Evolutionary conservation across 192 early-diverging fungal species (phyloP).

Genomic region (Polychytrium aggregatum): DNA sequence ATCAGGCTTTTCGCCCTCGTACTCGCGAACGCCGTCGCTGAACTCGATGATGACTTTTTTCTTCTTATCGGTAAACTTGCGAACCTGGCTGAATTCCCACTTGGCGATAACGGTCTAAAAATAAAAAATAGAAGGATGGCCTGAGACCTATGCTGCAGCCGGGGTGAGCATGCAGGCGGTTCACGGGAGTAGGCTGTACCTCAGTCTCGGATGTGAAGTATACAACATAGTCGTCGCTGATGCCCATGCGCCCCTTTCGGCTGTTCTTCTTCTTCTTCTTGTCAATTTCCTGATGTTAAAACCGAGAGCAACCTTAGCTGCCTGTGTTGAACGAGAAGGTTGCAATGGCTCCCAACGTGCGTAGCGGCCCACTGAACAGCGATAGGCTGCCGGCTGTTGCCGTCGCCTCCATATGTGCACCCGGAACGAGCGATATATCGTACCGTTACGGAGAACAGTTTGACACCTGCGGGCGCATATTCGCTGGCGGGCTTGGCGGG

Average conservation of each 20-base stretch:
- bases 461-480: too few species aligned
- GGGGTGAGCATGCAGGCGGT: too few species aligned
- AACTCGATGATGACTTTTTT: constrained; percentile 35
- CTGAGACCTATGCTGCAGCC: too few species aligned
- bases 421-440: too few species aligned
- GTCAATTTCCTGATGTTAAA: constrained; percentile 30
- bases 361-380: too few species aligned
- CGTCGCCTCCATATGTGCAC: too few species aligned
- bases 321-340: too few species aligned
- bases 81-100: constrained; percentile 25
- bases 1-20: constrained; percentile 39
- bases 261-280: constrained; percentile 50
- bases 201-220: constrained; percentile 26
- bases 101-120: constrained; percentile 19
- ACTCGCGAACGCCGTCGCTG: constrained; percentile 26
- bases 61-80: constrained; percentile 33
- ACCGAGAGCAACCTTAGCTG: constrained; percentile 3
- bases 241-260: constrained; percentile 27
- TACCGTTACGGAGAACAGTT: too few species aligned
- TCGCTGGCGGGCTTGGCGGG: too few species aligned
- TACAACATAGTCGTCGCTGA: constrained; percentile 30
- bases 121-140: constrained; percentile 3
- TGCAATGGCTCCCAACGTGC: too few species aligned
- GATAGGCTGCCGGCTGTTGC: too few species aligned
- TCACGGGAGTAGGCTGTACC: not conserved